A percentile compares a stretch with the other conserved stretches of the same genome.
Evolutionary conservation across 2,329 filamentous ascomycete species (phyloP).

Genomic region (Pseudocercospora fuligena): DNA sequence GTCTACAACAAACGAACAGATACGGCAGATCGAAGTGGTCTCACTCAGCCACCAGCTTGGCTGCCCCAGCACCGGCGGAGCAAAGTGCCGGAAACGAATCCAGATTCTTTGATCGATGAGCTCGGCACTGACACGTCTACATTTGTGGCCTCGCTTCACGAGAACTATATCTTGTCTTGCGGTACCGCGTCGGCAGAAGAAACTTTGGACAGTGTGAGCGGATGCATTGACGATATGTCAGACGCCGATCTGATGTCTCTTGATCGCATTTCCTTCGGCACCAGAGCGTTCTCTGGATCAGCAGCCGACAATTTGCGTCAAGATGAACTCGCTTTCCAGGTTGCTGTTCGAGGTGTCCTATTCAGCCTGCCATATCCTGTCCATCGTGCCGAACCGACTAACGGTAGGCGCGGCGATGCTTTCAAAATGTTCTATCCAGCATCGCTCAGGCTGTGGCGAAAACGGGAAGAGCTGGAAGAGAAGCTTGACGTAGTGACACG

Average conservation of each 20-base stretch:
- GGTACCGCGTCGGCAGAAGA: constrained; percentile 62
- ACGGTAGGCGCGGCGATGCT: constrained; percentile 57
- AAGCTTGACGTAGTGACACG: constrained; percentile 69
- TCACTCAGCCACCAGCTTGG: constrained; percentile 52
- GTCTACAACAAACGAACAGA: constrained; percentile 92
- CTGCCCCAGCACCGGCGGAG: constrained; percentile 51
- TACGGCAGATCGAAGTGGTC: constrained; percentile 41
- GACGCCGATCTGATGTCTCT: constrained; percentile 84
- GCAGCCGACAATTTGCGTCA: constrained; percentile 78
- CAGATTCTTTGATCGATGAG: constrained; percentile 83
- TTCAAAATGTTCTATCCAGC: constrained; percentile 93
- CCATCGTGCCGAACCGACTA: constrained; percentile 58
- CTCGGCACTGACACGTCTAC: constrained; percentile 90
- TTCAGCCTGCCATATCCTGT: constrained; percentile 87
- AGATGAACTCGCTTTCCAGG: constrained; percentile 92
- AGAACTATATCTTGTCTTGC: constrained; percentile 91
- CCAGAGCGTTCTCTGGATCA: constrained; percentile 54
- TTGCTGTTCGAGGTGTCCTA: constrained; percentile 82
- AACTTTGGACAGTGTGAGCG: constrained; percentile 77
- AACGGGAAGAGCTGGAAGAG: constrained; percentile 79
- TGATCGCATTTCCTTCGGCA: constrained; percentile 68
- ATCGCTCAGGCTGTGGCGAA: constrained; percentile 80
- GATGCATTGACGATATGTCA: constrained; percentile 85
- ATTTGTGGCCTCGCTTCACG: constrained; percentile 87
- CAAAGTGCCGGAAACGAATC: constrained; percentile 51